Percentiles rank a stretch among this genome's conserved stretches.
Evolutionary conservation across 2,329 filamentous ascomycete species (phyloP).

Genomic region (Emergomyces africanus): DNA sequence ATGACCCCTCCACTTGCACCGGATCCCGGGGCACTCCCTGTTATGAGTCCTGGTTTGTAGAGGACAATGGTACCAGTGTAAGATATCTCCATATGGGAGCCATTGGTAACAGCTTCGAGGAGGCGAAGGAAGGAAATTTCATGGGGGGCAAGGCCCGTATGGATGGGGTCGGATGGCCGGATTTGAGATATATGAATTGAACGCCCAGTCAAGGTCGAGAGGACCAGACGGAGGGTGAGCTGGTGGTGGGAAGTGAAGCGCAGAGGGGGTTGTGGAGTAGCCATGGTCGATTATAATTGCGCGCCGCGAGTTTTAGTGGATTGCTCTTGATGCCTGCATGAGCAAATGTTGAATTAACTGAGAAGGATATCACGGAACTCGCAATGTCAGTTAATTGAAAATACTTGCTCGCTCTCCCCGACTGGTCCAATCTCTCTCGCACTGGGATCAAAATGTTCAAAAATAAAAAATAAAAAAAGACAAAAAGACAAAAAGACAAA

Average conservation of each 20-base stretch:
- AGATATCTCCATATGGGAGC: slow-evolving; percentile 86
- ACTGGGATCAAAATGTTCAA: background rate
- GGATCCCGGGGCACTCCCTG: slow-evolving; percentile 63
- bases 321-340: background rate
- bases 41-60: slow-evolving; percentile 86
- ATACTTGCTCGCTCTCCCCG: background rate
- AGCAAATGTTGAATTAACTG: background rate
- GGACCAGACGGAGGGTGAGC: slow-evolving; percentile 70
- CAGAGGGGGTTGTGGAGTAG: slow-evolving; percentile 39
- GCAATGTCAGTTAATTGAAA: background rate
- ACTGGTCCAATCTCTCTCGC: background rate
- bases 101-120: slow-evolving; percentile 89
- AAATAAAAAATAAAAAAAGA: no score
- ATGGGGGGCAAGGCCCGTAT: slow-evolving; percentile 78
- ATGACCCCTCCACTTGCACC: slow-evolving; percentile 65
- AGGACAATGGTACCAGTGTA: slow-evolving; percentile 90
- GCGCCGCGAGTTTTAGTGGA: background rate
- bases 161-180: slow-evolving; percentile 70
- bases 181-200: slow-evolving; percentile 90
- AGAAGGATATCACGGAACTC: background rate
- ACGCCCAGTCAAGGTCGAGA: slow-evolving; percentile 81
- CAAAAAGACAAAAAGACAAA: no score
- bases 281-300: slow-evolving; percentile 17
- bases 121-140: slow-evolving; percentile 94
- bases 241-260: slow-evolving; percentile 75